Base-by-base conservation (phyloP, 306 rosid species). In the Vigna unguiculata region DNA sequence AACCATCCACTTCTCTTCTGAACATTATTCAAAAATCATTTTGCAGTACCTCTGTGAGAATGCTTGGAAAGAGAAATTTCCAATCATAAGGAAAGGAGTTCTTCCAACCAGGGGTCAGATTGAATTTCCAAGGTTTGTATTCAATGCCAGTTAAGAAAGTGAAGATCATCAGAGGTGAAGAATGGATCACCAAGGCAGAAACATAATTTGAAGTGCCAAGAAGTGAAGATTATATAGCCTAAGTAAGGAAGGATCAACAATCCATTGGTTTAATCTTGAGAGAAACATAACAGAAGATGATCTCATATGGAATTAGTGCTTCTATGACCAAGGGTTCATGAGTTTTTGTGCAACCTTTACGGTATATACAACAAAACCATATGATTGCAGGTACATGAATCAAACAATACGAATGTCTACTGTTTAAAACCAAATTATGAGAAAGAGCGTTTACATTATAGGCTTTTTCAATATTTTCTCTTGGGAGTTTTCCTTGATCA, bases 61-160 rank as follows among this genome's bases (percentile, higher is more conserved):
- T 58, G 64, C 15, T 58, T 58, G 40, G 38, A 5, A 55, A 53
- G 28, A 53, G 14, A 67, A n/a, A 67, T 24, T 67, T 45, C 41
- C 40, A 45, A 19, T 19, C 59, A 53, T 20, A 20, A 19, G 59
- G 15, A 53, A 53, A 53, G 14, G 28, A 9, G 21, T 53, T 53
- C 28, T 53, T 53, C 57, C 59, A 53, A 20, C 21, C 6, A 22
- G 7, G 3, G 25, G 28, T 7, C 54, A 16, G 30, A 32, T 32
- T 51, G 19, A 69, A 34, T 14, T 11, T n/a, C 13, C 46, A 49
- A 25, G 10, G 41, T 32, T 9, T 49, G 74, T 30, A 43, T 28
- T 17, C 13, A 19, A 70, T n/a, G 62, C 19, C 75, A 51, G 46
- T 53, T 53, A 53, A 53, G 41, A 70, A 49, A 36, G 75, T 51